phyloP scores from a whole-genome alignment of 192 early-diverging fungal genomes.

The Backusella sp. region DNA sequence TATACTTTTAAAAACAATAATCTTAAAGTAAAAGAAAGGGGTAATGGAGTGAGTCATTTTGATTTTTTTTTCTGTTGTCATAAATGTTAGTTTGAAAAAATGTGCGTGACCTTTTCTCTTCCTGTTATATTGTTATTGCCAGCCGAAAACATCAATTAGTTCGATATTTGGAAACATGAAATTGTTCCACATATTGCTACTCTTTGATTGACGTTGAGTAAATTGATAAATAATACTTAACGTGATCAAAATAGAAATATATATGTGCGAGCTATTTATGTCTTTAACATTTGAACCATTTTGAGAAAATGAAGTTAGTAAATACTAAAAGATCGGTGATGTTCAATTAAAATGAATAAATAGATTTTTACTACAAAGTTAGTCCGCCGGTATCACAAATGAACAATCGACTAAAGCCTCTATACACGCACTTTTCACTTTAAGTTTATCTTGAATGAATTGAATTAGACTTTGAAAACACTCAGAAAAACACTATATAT shows the following conservation, averaged over 20 bases:
- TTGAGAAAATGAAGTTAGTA: background rate
- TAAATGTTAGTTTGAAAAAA: background rate
- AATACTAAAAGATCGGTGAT: background rate
- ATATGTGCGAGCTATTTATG: background rate
- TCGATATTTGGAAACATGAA: background rate
- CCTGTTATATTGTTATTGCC: background rate
- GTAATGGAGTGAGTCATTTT: background rate
- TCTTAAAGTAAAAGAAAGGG: background rate
- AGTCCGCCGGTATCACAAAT: background rate
- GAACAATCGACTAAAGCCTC: background rate
- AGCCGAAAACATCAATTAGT: background rate
- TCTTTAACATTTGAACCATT: background rate
- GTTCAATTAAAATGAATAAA: background rate
- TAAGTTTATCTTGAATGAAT: background rate
- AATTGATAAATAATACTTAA: background rate
- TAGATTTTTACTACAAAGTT: background rate
- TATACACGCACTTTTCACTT: background rate
- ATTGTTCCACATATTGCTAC: background rate
- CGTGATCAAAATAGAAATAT: background rate
- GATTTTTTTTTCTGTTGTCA: background rate
- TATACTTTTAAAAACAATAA: conserved; percentile 1
- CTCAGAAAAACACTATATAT: background rate
- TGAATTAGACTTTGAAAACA: background rate
- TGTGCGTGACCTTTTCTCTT: background rate
- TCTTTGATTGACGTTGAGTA: background rate